These are phyloP conservation scores for Solanum chiquidenum DNA, from an alignment of 257 asterid genomes.

Conservation along the genomic window DNA sequence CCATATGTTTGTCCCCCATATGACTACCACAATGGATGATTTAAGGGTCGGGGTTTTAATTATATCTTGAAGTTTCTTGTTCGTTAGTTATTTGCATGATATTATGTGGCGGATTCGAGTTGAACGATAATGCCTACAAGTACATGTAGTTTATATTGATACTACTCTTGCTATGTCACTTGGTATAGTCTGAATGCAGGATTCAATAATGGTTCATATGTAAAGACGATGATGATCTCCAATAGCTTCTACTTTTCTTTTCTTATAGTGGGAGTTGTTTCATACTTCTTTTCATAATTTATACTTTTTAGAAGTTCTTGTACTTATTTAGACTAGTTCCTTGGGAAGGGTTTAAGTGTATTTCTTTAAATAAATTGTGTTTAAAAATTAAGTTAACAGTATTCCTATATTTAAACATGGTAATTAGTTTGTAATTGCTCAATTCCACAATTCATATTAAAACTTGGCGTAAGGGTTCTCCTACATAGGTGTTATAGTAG, in stretches of 20 bases:
- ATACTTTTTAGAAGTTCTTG: neutral
- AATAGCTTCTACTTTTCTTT: neutral
- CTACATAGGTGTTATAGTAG: neutral
- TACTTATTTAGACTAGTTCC: neutral
- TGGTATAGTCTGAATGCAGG: too few relatives aligned
- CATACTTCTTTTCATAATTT: neutral
- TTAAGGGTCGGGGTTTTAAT: neutral
- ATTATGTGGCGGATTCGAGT: neutral
- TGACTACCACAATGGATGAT: neutral
- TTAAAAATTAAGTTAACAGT: neutral
- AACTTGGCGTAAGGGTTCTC: neutral
- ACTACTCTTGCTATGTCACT: too few relatives aligned
- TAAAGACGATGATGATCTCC: neutral
- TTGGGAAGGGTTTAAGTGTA: neutral
- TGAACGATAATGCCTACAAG: neutral
- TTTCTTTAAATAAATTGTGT: too few relatives aligned
- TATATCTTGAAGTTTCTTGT: neutral
- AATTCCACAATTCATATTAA: neutral
- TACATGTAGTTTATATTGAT: neutral
- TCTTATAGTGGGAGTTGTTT: neutral
- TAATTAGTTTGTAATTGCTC: neutral
- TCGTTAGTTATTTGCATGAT: neutral
- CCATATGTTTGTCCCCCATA: neutral
- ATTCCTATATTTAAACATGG: too few relatives aligned
- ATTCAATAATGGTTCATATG: too few relatives aligned